Evolutionary conservation across 441 rosid species (phyloP).

Genomic region (Cnidoscolus chayamansa): DNA sequence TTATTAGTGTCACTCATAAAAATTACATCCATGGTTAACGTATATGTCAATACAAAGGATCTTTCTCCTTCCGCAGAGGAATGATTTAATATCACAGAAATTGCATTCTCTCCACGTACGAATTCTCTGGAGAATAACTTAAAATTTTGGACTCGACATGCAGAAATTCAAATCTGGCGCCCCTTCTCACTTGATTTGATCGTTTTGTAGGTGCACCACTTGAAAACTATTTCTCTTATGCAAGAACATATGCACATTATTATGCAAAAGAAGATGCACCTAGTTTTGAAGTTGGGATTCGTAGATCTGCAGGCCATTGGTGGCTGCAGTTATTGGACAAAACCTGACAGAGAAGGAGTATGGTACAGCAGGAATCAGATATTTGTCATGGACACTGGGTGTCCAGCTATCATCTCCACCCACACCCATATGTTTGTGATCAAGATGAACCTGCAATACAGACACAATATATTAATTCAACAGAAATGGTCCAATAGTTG

Average conservation of each 20-base stretch:
- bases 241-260: neutral
- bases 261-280: slow-evolving; percentile 11
- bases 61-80: no score
- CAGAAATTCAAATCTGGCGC: neutral
- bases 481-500: neutral
- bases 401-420: slow-evolving; percentile 99
- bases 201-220: no score
- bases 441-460: slow-evolving; percentile 79
- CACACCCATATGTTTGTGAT: slow-evolving; percentile 94
- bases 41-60: no score
- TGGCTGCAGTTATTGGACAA: slow-evolving; percentile 56
- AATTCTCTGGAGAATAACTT: no score
- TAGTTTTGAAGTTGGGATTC: slow-evolving; percentile 50
- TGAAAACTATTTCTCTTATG: neutral
- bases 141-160: no score
- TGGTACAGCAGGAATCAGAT: slow-evolving; percentile 69
- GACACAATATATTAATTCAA: slow-evolving; percentile 10
- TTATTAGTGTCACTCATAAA: no score
- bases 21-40: no score
- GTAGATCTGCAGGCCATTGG: slow-evolving; percentile 51
- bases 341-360: slow-evolving; percentile 71
- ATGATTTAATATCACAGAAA: no score
- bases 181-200: no score
- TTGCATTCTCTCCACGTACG: no score
- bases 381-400: slow-evolving; percentile 69